These are phyloP conservation scores for Hyaloperonospora brassicae DNA, from an alignment of 352 stramenopile species.

Conservation along the genomic window DNA sequence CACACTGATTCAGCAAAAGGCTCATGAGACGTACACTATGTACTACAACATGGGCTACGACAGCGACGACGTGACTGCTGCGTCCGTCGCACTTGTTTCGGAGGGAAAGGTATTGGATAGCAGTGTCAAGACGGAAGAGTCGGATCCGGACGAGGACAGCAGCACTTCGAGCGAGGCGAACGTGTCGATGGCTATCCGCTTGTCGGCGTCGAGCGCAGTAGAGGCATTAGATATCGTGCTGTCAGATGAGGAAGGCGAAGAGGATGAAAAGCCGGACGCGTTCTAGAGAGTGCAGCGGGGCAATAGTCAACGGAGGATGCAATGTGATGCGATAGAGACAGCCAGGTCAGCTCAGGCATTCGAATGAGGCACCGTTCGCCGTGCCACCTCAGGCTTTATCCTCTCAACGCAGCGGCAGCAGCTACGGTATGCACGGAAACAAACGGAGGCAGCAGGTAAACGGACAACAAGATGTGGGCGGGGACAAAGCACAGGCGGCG, in stretches of 20 bases:
- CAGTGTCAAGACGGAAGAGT: conserved; percentile 50
- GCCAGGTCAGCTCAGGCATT: conserved; percentile 19
- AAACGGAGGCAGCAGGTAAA: conserved; percentile 29
- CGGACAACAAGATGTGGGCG: conserved; percentile 13
- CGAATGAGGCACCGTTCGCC: conserved; percentile 15
- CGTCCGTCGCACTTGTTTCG: conserved; percentile 17
- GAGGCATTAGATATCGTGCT: conserved; percentile 41
- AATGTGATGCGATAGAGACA: conserved; percentile 35
- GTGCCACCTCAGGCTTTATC: conserved; percentile 12
- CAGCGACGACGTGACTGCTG: conserved; percentile 44
- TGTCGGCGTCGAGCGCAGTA: conserved; percentile 31
- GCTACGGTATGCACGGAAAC: conserved; percentile 22
- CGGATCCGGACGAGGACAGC: conserved; percentile 38
- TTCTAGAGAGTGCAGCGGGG: conserved; percentile 21
- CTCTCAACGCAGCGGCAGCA: conserved; percentile 16
- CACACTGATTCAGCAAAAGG: conserved; percentile 77
- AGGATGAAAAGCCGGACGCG: conserved; percentile 24
- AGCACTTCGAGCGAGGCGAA: conserved; percentile 27
- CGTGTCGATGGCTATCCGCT: conserved; percentile 22
- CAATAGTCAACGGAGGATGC: conserved; percentile 17
- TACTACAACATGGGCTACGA: conserved; percentile 89
- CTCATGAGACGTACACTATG: conserved; percentile 77
- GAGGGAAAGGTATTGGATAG: conserved; percentile 42
- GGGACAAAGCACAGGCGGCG: conserved; percentile 5
- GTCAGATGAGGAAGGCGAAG: conserved; percentile 36